Evolutionary conservation across 768 basidiomycete genomes (phyloP).

Genomic region (Auriculariales sp.): DNA sequence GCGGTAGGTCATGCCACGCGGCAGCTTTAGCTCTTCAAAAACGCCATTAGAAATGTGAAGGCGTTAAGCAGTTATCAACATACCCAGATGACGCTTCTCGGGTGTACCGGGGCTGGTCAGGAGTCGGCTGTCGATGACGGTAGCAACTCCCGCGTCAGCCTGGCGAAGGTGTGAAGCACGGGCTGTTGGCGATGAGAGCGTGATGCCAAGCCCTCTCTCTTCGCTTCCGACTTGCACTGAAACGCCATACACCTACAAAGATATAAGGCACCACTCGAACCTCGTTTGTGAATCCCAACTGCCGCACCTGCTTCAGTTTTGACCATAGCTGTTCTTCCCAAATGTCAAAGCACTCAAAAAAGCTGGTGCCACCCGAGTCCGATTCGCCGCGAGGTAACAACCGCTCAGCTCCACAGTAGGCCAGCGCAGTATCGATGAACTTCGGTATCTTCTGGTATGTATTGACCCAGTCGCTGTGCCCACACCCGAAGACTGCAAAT

Average conservation of each 20-base stretch:
- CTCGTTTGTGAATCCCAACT: no score
- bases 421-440: conserved; percentile 24
- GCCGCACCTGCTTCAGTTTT: conserved; percentile 17
- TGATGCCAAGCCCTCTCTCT: conserved; percentile 9
- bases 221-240: conserved; percentile 11
- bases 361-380: conserved; percentile 25
- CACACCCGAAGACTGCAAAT: conserved; percentile 35
- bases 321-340: conserved; percentile 27
- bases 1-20: conserved; percentile 22
- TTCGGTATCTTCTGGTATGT: conserved; percentile 33
- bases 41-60: neutral
- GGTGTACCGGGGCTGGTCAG: conserved; percentile 24
- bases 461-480: conserved; percentile 32
- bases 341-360: conserved; percentile 30
- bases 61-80: neutral
- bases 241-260: conserved; percentile 18
- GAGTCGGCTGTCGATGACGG: conserved; percentile 23
- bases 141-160: conserved; percentile 22
- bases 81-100: conserved; percentile 29
- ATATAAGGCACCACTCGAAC: neutral
- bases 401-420: conserved; percentile 20
- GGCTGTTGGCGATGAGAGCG: conserved; percentile 8
- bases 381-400: conserved; percentile 24
- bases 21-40: conserved; percentile 24
- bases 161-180: conserved; percentile 24